Evolutionary conservation across 352 stramenopile species (phyloP).

Genomic region (Elongisporangium anandrum): DNA sequence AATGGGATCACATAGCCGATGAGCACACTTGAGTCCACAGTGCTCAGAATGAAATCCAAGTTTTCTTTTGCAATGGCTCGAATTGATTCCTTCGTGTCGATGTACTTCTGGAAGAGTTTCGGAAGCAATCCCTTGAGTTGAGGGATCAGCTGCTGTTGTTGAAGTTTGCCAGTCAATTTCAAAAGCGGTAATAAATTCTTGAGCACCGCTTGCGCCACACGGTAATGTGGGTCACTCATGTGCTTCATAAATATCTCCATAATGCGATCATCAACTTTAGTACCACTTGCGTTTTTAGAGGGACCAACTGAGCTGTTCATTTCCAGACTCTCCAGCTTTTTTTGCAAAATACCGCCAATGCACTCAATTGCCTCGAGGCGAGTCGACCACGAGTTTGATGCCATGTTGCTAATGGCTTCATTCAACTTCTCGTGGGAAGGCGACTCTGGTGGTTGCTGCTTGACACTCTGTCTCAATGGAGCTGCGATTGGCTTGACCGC

Average conservation of each 20-base stretch:
- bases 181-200: conserved; percentile 50
- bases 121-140: conserved; percentile 59
- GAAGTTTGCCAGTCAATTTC: conserved; percentile 19
- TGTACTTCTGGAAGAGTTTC: conserved; percentile 68
- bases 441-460: neutral
- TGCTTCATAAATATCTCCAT: conserved; percentile 52
- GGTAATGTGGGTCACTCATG: conserved; percentile 68
- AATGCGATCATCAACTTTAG: conserved; percentile 58
- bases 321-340: conserved; percentile 8
- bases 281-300: conserved; percentile 5
- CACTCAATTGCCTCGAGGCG: conserved; percentile 58
- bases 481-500: neutral
- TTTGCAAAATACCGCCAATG: conserved; percentile 26
- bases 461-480: neutral
- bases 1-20: conserved; percentile 47
- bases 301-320: neutral
- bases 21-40: conserved; percentile 45
- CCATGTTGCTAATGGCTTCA: conserved; percentile 39
- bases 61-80: conserved; percentile 49
- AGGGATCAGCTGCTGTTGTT: conserved; percentile 35
- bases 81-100: conserved; percentile 70
- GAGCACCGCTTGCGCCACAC: conserved; percentile 64
- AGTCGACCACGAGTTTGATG: conserved; percentile 58
- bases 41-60: conserved; percentile 45
- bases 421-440: conserved; percentile 36